These are phyloP conservation scores for Penicillium sp. DNA, from an alignment of 2,329 filamentous ascomycete genomes.

Conservation along the genomic window DNA sequence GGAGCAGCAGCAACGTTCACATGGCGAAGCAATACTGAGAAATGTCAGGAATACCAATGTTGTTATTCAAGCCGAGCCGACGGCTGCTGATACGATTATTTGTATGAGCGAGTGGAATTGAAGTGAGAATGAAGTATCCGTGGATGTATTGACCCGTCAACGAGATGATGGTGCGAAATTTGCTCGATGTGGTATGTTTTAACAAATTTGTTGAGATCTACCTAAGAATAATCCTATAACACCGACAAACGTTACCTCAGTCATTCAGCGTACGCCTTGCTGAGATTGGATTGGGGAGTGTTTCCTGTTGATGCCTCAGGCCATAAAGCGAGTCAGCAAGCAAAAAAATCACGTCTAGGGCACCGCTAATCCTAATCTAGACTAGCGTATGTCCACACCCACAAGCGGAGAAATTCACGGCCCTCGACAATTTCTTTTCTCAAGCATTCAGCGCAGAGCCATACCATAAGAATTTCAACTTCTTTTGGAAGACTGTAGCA, in stretches of 20 bases:
- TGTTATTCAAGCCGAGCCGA: not conserved
- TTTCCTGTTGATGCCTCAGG: not conserved
- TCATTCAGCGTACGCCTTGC: not conserved
- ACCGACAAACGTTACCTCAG: not conserved
- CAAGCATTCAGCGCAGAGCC: slow-evolving; percentile 53
- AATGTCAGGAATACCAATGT: too few species aligned
- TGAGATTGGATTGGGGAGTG: not conserved
- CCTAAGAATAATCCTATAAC: not conserved
- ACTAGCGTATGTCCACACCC: slow-evolving; percentile 33
- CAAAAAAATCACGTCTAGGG: slow-evolving; percentile 19
- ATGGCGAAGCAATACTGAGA: not conserved
- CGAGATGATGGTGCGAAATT: not conserved
- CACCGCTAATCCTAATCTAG: slow-evolving; percentile 30
- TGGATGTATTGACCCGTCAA: not conserved
- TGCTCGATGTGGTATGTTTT: not conserved
- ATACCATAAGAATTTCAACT: slow-evolving; percentile 70
- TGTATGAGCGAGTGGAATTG: slow-evolving; percentile 27
- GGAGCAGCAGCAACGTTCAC: not conserved
- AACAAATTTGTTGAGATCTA: too few species aligned
- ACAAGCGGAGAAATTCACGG: slow-evolving; percentile 42
- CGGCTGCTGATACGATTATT: slow-evolving; percentile 6
- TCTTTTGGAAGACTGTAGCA: slow-evolving; percentile 83
- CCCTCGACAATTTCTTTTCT: slow-evolving; percentile 27
- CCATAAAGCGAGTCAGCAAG: slow-evolving; percentile 12
- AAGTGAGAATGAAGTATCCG: slow-evolving; percentile 5